A percentile compares a stretch with the other conserved stretches of the same genome.
Evolutionary conservation across 2,329 filamentous ascomycete species (phyloP).

Genomic region (Clarireedia paspali): DNA sequence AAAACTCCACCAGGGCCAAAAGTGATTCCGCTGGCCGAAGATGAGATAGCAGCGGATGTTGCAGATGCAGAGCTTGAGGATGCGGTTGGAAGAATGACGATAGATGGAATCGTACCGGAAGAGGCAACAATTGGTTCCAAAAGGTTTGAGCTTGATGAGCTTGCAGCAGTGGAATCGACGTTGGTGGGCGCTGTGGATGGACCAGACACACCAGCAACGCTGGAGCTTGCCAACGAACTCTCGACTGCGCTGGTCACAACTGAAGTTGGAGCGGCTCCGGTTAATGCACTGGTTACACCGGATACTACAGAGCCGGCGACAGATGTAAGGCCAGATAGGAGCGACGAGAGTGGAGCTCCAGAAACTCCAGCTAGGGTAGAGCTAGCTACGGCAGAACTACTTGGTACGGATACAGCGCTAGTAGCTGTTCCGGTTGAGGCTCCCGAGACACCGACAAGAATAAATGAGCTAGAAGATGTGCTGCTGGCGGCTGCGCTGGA

Average conservation of each 20-base stretch:
- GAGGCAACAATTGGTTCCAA: slow-evolving; percentile 10
- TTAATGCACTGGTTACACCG: background rate
- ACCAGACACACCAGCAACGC: background rate
- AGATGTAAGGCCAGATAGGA: background rate
- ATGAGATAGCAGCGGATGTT: slow-evolving; percentile 9
- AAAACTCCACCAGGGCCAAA: slow-evolving; percentile 27
- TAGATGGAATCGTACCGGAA: slow-evolving; percentile 9
- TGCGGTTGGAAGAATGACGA: slow-evolving; percentile 13
- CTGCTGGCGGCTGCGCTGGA: background rate
- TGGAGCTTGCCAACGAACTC: background rate
- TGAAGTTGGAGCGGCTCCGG: background rate
- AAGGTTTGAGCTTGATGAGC: slow-evolving; percentile 1
- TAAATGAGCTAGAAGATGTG: background rate
- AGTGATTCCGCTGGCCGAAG: slow-evolving; percentile 20
- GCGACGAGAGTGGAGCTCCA: background rate
- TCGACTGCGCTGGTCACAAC: background rate
- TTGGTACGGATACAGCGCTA: background rate
- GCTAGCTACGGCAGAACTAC: background rate
- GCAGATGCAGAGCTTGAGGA: background rate
- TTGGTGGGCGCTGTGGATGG: background rate
- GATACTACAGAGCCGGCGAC: background rate
- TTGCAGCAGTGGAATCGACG: background rate
- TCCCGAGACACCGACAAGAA: background rate
- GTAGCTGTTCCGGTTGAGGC: background rate
- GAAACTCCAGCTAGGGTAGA: background rate